These are phyloP conservation scores for Solanum clarkiae DNA, from an alignment of 257 asterid species.

Conservation along the genomic window DNA sequence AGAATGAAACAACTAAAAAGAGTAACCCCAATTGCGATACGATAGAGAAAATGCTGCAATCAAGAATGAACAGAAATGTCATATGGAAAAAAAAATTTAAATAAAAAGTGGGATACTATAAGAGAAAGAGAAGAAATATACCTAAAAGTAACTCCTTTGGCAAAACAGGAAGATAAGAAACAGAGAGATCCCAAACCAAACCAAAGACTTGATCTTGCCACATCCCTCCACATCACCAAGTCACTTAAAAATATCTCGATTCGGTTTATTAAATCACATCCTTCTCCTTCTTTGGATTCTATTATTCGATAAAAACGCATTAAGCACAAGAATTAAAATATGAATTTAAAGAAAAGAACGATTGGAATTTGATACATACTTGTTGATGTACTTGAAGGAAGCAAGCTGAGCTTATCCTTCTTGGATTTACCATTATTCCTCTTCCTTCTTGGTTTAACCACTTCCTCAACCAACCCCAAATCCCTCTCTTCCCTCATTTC, in stretches of 20 bases:
- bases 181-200: conserved; percentile 83
- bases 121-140: not conserved
- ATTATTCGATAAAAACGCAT: not conserved
- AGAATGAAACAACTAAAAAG: conserved; percentile 55
- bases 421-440: conserved; percentile 38
- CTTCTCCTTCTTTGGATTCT: conserved; percentile 33
- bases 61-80: not conserved
- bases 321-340: not conserved
- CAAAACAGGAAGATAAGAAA: conserved; percentile 72
- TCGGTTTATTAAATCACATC: conserved; percentile 33
- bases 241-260: conserved; percentile 41
- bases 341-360: not conserved
- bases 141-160: conserved; percentile 62
- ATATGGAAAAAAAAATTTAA: not conserved
- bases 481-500: conserved; percentile 66
- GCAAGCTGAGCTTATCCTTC: conserved; percentile 37
- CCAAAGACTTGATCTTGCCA: conserved; percentile 91
- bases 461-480: conserved; percentile 40
- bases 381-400: conserved; percentile 23
- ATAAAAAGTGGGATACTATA: not conserved
- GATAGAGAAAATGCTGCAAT: conserved; percentile 66
- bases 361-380: conserved; percentile 24
- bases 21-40: conserved; percentile 74
- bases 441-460: conserved; percentile 55
- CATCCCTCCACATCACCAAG: conserved; percentile 91